Percentiles rank a stretch among this genome's conserved stretches.
Conservation (phyloP, 2,329 filamentous ascomycete species). For the Pseudopyrenochaeta lycopersici region DNA sequence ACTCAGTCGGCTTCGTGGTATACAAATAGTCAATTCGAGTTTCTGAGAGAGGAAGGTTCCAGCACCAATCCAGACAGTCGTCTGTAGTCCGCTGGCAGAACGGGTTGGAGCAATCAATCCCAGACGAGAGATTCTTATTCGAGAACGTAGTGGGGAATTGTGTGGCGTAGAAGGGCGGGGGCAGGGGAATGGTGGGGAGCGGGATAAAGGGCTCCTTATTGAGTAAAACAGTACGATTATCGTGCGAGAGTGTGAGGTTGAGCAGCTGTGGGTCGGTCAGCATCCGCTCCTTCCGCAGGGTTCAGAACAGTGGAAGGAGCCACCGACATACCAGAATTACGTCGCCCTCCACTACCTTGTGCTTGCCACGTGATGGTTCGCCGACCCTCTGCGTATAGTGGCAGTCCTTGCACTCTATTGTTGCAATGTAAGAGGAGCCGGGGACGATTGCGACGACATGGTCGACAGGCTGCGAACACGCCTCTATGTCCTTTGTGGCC, state of each 20-base stretch:
- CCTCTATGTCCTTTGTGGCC: slow-evolving; percentile 8
- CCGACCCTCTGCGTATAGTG: slow-evolving; percentile 16
- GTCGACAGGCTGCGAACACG: slow-evolving; percentile 34
- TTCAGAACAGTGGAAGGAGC: not conserved
- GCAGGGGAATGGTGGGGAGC: slow-evolving; percentile 32
- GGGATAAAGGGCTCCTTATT: slow-evolving; percentile 39
- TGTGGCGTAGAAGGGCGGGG: slow-evolving; percentile 25
- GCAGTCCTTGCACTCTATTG: slow-evolving; percentile 42
- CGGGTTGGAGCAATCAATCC: slow-evolving; percentile 30
- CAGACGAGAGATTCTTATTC: slow-evolving; percentile 31
- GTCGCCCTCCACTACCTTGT: slow-evolving; percentile 21
- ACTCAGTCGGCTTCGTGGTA: slow-evolving; percentile 17
- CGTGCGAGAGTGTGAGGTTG: slow-evolving; percentile 40
- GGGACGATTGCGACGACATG: slow-evolving; percentile 32
- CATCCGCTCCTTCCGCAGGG: not conserved
- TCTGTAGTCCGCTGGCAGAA: slow-evolving; percentile 13
- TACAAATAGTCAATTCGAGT: slow-evolving; percentile 36
- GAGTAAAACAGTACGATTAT: slow-evolving; percentile 37
- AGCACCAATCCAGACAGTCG: slow-evolving; percentile 29
- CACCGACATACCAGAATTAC: slow-evolving; percentile 35
- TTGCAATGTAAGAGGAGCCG: slow-evolving; percentile 40
- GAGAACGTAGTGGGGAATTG: slow-evolving; percentile 34
- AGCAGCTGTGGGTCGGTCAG: slow-evolving; percentile 29
- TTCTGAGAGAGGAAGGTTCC: slow-evolving; percentile 14
- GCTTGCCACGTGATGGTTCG: not conserved